Percentiles rank a stretch among this genome's conserved stretches.
Evolutionary conservation across 441 rosid genomes (phyloP).

Genomic region (Adansonia gregorii): DNA sequence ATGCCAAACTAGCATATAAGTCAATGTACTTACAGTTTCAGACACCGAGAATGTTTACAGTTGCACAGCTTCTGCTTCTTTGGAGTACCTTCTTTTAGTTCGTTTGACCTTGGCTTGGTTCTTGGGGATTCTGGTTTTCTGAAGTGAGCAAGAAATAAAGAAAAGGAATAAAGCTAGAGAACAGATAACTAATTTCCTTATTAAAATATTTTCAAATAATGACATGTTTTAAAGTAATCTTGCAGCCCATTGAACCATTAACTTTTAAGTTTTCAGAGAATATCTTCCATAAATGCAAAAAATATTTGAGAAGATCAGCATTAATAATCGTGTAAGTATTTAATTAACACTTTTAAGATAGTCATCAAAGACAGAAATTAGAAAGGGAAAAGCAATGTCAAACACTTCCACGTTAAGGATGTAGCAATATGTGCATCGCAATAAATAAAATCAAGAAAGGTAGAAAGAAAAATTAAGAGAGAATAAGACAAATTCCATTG

Average conservation of each 20-base stretch:
- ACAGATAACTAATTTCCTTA: not conserved
- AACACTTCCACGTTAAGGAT: not conserved
- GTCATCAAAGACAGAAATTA: not conserved
- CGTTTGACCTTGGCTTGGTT: constrained; percentile 68
- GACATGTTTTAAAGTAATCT: not conserved
- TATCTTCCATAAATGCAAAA: constrained; percentile 20
- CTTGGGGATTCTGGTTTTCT: constrained; percentile 94
- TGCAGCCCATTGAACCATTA: not conserved
- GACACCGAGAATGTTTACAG: constrained; percentile 96
- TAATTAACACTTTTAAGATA: not conserved
- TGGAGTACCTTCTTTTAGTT: constrained; percentile 90
- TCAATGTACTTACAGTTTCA: constrained; percentile 79
- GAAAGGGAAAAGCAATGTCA: not conserved
- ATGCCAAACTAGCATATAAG: not conserved
- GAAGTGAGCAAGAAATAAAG: constrained; percentile 27
- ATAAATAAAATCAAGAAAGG: not conserved
- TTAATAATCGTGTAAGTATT: not conserved
- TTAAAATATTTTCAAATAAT: not conserved
- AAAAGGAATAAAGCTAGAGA: constrained; percentile 1
- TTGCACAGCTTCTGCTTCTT: constrained; percentile 98
- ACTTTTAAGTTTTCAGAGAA: not conserved
- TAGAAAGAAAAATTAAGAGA: not conserved
- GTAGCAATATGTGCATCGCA: not conserved
- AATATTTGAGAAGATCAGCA: constrained; percentile 12
- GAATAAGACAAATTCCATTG: constrained; percentile 4